A percentile compares a stretch with the other conserved stretches of the same genome.
Evolutionary conservation across 257 asterid species (phyloP).

Genomic region (Scutellaria baicalensis): DNA sequence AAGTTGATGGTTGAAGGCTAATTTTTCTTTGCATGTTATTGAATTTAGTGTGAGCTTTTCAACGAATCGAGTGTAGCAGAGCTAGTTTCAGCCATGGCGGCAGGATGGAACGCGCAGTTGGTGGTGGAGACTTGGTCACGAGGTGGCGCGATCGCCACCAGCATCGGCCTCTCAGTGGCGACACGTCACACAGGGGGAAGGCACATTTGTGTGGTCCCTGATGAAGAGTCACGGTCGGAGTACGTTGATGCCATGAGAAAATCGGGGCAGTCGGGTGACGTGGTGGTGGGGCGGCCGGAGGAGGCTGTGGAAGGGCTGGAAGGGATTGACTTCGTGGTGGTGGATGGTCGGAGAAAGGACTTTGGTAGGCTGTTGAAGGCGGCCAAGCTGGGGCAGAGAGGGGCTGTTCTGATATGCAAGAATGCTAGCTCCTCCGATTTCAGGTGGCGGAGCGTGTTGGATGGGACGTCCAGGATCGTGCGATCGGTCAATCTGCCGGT

Average conservation of each 20-base stretch:
- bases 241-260: conserved; percentile 37
- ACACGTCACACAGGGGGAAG: conserved; percentile 57
- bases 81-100: conserved; percentile 78
- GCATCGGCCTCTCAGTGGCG: conserved; percentile 75
- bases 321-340: conserved; percentile 68
- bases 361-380: conserved; percentile 35
- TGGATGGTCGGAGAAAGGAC: conserved; percentile 43
- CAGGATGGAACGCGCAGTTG: conserved; percentile 74
- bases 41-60: conserved; percentile 37
- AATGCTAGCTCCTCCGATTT: conserved; percentile 51
- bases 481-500: conserved; percentile 75
- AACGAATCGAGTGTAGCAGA: conserved; percentile 67
- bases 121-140: conserved; percentile 79
- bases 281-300: conserved; percentile 44
- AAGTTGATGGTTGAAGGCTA: background rate
- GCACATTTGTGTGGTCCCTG: conserved; percentile 64
- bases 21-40: background rate
- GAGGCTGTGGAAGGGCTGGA: conserved; percentile 36
- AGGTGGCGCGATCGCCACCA: conserved; percentile 60
- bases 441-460: conserved; percentile 56
- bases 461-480: conserved; percentile 49
- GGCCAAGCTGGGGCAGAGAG: conserved; percentile 64
- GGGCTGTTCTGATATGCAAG: conserved; percentile 80
- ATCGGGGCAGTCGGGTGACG: conserved; percentile 26
- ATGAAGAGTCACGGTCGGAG: conserved; percentile 40